Evolutionary conservation across 2,329 filamentous ascomycete species (phyloP).

Genomic region (Pseudocercospora eumusae): DNA sequence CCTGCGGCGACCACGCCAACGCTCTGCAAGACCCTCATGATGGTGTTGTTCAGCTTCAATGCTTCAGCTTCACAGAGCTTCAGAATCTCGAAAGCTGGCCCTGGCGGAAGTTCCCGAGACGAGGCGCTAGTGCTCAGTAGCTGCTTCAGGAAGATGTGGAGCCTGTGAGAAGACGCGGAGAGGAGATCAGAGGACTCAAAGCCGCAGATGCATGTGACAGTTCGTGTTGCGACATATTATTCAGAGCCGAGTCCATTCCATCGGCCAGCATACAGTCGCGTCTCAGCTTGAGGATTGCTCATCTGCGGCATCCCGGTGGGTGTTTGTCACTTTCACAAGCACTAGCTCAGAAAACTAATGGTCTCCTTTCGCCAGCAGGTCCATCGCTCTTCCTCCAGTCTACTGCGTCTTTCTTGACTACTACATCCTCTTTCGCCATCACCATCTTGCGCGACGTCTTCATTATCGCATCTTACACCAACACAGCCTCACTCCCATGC

Average conservation of each 20-base stretch:
- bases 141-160: background rate
- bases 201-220: background rate
- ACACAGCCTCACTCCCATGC: background rate
- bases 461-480: background rate
- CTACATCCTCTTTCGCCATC: background rate
- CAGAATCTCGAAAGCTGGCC: background rate
- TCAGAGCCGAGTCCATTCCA: background rate
- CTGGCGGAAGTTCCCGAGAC: background rate
- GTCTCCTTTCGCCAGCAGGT: background rate
- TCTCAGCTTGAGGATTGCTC: background rate
- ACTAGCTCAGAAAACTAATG: background rate
- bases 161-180: background rate
- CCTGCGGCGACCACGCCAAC: constrained; percentile 20
- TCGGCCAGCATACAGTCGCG: background rate
- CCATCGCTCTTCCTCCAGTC: background rate
- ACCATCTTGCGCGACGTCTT: background rate
- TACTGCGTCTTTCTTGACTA: background rate
- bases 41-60: background rate
- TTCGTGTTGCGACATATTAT: background rate
- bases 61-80: background rate
- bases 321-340: constrained; percentile 6
- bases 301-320: background rate
- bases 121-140: background rate
- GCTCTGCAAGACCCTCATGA: background rate
- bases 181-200: background rate